Evolutionary conservation across 2,329 filamentous ascomycete species (phyloP).

Genomic region (Alternaria consortialis): DNA sequence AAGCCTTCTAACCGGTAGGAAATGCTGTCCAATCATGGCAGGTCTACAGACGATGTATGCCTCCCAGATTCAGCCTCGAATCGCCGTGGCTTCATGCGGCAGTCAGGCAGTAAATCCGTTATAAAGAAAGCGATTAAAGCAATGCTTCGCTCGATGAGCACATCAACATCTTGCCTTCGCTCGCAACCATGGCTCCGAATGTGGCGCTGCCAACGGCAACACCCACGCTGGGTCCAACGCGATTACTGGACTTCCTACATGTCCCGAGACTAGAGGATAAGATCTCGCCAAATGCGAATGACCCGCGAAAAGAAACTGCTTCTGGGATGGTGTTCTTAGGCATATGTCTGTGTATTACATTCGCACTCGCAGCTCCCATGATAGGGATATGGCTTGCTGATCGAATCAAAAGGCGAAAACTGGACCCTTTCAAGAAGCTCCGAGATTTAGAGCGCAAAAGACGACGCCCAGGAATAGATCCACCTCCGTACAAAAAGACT

Average conservation of each 20-base stretch:
- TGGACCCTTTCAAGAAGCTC: constrained; percentile 4
- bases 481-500: constrained; percentile 2
- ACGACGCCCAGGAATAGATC: background rate
- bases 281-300: background rate
- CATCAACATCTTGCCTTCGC: background rate
- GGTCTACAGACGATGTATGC: constrained; percentile 7
- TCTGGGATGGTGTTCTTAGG: constrained; percentile 5
- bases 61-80: constrained; percentile 13
- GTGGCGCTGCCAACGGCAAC: background rate
- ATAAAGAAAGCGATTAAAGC: background rate
- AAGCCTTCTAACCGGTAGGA: background rate
- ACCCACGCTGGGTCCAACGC: background rate
- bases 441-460: constrained; percentile 1
- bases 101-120: background rate
- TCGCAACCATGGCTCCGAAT: background rate
- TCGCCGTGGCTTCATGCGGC: constrained; percentile 1
- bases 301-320: background rate
- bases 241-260: background rate
- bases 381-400: constrained; percentile 10
- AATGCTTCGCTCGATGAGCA: background rate
- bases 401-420: constrained; percentile 6
- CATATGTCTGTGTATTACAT: constrained; percentile 2
- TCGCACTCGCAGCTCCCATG: constrained; percentile 5
- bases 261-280: background rate
- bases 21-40: background rate